Conservation (phyloP, 2,329 filamentous ascomycete genomes). For the Alternaria panax region DNA sequence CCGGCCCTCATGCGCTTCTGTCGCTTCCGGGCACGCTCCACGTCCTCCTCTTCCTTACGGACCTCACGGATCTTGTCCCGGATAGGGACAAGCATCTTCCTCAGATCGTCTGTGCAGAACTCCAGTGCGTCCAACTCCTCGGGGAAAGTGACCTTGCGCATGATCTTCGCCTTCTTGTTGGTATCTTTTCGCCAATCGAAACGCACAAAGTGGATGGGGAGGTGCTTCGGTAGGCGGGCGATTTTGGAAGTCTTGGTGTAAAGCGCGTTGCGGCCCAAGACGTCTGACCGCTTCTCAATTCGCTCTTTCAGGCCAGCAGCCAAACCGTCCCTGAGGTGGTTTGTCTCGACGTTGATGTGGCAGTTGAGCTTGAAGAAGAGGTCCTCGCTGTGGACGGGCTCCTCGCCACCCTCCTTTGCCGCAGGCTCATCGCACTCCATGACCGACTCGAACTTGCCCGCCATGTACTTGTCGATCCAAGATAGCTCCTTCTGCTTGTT, state of each 20-base stretch:
- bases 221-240: slow-evolving; percentile 87
- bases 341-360: slow-evolving; percentile 86
- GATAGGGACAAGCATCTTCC: slow-evolving; percentile 84
- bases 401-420: slow-evolving; percentile 77
- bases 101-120: slow-evolving; percentile 91
- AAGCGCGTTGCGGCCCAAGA: slow-evolving; percentile 76
- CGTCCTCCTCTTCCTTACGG: slow-evolving; percentile 91
- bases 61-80: slow-evolving; percentile 95
- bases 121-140: slow-evolving; percentile 91
- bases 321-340: slow-evolving; percentile 90
- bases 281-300: slow-evolving; percentile 86
- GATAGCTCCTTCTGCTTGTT: slow-evolving; percentile 59
- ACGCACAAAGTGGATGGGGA: slow-evolving; percentile 95
- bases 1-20: slow-evolving; percentile 75
- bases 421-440: slow-evolving; percentile 84
- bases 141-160: slow-evolving; percentile 97
- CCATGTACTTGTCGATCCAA: slow-evolving; percentile 91
- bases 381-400: slow-evolving; percentile 72
- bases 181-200: slow-evolving; percentile 98
- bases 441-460: slow-evolving; percentile 78
- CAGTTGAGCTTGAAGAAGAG: slow-evolving; percentile 92
- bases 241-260: slow-evolving; percentile 95
- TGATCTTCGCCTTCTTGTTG: slow-evolving; percentile 98
- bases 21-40: slow-evolving; percentile 89
- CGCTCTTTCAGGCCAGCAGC: slow-evolving; percentile 82